A percentile compares a stretch with the other conserved stretches of the same genome.
Conservation (phyloP, 805 yeast species). For the Hanseniaspora valbyensis region DNA sequence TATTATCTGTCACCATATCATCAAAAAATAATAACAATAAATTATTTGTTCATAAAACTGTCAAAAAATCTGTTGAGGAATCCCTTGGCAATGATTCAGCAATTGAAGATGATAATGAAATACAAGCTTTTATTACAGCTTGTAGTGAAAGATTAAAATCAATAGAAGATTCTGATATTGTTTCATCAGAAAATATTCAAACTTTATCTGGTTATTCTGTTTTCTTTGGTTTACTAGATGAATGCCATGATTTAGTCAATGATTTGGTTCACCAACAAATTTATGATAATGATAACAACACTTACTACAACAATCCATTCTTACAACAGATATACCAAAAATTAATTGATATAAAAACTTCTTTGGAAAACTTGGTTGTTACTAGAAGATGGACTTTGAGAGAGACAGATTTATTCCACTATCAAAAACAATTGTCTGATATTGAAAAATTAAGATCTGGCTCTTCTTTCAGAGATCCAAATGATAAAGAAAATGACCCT, state of each 20-base stretch:
- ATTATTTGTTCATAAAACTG: slow-evolving; percentile 8
- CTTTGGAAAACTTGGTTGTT: slow-evolving; percentile 69
- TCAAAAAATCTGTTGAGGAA: slow-evolving; percentile 6
- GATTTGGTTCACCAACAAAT: slow-evolving; percentile 44
- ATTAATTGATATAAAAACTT: slow-evolving; percentile 54
- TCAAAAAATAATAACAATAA: slow-evolving; percentile 21
- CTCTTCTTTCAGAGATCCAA: slow-evolving; percentile 40
- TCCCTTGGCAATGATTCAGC: not conserved
- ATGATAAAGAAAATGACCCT: slow-evolving; percentile 16
- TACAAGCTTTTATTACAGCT: slow-evolving; percentile 16
- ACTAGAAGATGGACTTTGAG: slow-evolving; percentile 97
- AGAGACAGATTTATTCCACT: slow-evolving; percentile 82
- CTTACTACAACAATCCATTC: slow-evolving; percentile 36
- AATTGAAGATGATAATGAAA: slow-evolving; percentile 13
- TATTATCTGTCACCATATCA: slow-evolving; percentile 42
- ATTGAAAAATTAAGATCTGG: slow-evolving; percentile 63
- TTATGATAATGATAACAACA: slow-evolving; percentile 21
- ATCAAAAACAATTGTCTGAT: slow-evolving; percentile 60
- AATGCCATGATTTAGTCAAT: slow-evolving; percentile 61
- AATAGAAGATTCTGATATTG: slow-evolving; percentile 18
- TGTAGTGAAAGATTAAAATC: slow-evolving; percentile 10
- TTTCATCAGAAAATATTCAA: slow-evolving; percentile 21
- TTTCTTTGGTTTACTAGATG: slow-evolving; percentile 67
- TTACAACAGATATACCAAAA: slow-evolving; percentile 52
- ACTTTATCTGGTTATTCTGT: slow-evolving; percentile 37